Percentiles rank a stretch among this genome's conserved stretches.
Conservation (phyloP, 768 basidiomycete genomes). For the Suillus paluster region DNA sequence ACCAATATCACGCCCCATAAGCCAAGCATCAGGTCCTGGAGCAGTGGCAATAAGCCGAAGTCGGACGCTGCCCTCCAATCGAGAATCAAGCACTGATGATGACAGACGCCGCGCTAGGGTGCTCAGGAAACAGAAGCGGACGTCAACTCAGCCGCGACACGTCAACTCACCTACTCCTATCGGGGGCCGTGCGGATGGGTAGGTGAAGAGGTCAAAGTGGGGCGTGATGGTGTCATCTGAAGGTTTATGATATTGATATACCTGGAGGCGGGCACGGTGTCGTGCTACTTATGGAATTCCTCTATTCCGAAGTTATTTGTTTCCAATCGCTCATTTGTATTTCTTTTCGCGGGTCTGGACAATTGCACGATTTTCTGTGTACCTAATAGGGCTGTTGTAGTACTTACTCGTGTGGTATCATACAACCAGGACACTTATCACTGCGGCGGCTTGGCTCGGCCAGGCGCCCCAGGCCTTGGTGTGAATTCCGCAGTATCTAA, state of each 20-base stretch:
- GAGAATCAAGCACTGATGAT: conserved; percentile 33
- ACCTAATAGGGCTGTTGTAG: background rate
- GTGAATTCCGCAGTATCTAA: conserved; percentile 1
- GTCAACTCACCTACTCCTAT: conserved; percentile 9
- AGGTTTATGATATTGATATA: conserved; percentile 8
- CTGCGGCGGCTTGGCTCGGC: background rate
- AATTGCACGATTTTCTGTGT: background rate
- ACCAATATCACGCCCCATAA: conserved; percentile 36
- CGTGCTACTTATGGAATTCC: background rate
- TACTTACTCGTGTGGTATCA: conserved; percentile 1
- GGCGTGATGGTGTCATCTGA: background rate
- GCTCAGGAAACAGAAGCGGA: conserved; percentile 57
- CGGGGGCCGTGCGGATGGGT: conserved; percentile 6
- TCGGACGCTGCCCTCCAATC: conserved; percentile 59
- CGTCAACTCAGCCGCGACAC: conserved; percentile 42
- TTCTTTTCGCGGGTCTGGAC: background rate
- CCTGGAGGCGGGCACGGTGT: conserved; percentile 4
- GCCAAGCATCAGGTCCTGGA: conserved; percentile 28
- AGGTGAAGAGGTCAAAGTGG: background rate
- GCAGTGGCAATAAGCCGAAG: conserved; percentile 57
- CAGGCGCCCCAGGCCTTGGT: background rate
- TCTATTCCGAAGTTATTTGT: background rate
- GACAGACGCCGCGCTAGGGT: conserved; percentile 44
- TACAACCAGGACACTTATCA: background rate
- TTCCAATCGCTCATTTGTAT: background rate